Evolutionary conservation across 371 early-diverging fungal species (phyloP).

Genomic region (Lichtheimia hyalospora): DNA sequence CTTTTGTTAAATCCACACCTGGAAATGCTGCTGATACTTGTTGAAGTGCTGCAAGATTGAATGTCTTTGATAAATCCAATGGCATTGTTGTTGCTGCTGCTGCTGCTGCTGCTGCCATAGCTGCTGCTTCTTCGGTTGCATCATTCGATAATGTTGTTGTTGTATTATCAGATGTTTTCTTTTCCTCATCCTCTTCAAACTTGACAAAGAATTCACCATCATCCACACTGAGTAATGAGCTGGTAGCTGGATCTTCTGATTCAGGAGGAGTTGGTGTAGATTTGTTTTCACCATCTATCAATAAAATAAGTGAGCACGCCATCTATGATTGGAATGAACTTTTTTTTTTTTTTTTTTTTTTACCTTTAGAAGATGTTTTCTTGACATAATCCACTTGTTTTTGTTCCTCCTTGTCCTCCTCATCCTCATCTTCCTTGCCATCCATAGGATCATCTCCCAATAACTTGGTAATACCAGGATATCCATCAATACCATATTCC

Average conservation of each 20-base stretch:
- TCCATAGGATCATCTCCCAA: constrained; percentile 44
- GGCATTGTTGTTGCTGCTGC: constrained; percentile 2
- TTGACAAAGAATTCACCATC: constrained; percentile 45
- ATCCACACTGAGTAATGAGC: constrained; percentile 1
- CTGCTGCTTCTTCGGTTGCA: constrained; percentile 3
- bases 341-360: not conserved
- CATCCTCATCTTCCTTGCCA: constrained; percentile 2
- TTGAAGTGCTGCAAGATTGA: constrained; percentile 44
- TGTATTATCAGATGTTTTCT: not conserved
- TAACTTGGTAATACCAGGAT: constrained; percentile 43
- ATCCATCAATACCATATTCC: constrained; percentile 49
- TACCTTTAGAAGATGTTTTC: not conserved
- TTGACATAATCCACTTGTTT: not conserved
- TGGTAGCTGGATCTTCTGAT: not conserved
- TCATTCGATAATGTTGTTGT: constrained; percentile 4
- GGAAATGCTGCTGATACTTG: constrained; percentile 44
- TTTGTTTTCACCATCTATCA: not conserved
- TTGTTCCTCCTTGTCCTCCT: not conserved
- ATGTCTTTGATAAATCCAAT: not conserved
- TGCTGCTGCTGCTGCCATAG: constrained; percentile 6
- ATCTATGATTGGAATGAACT: not conserved
- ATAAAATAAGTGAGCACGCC: not conserved
- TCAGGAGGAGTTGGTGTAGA: not conserved
- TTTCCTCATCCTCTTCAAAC: constrained; percentile 51
- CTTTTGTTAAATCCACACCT: constrained; percentile 35